Percentiles rank a stretch among this genome's conserved stretches.
These are phyloP conservation scores for Cymbopogon flexuosus DNA, from an alignment of 202 grass and related monocot genomes.

Conservation along the genomic window DNA sequence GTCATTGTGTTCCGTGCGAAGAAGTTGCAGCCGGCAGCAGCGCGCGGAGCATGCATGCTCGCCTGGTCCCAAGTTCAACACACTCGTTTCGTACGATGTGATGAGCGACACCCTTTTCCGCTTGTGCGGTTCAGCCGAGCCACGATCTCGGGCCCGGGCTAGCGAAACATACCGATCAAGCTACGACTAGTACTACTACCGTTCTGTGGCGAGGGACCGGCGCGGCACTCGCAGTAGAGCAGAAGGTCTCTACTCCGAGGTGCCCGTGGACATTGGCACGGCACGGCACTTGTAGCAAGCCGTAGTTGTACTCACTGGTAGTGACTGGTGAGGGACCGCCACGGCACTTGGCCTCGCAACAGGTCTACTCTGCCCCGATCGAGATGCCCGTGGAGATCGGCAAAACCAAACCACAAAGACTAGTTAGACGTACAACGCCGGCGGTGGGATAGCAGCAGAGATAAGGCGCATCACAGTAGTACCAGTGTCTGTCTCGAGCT, in stretches of 20 bases:
- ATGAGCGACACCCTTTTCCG: not conserved
- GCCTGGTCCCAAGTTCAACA: not conserved
- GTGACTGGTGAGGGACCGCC: not conserved
- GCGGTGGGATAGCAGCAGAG: not conserved
- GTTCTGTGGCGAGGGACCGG: not conserved
- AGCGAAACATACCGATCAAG: not conserved
- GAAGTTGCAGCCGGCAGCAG: no score
- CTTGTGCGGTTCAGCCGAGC: not conserved
- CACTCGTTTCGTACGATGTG: not conserved
- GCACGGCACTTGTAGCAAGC: no score
- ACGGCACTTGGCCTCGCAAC: not conserved
- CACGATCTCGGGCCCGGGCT: not conserved
- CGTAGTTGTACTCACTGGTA: not conserved
- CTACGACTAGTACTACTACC: not conserved
- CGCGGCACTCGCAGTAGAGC: no score
- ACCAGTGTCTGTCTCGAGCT: not conserved
- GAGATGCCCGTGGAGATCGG: not conserved
- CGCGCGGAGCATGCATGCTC: not conserved
- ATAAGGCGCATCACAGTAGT: not conserved
- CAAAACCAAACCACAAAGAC: not conserved
- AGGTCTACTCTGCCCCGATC: not conserved
- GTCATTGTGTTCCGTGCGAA: no score
- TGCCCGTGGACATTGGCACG: no score
- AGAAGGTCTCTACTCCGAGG: no score
- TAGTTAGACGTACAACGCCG: no score